Evolutionary conservation across 305 asterid genomes (phyloP).

Genomic region (Fraxinus nigra): DNA sequence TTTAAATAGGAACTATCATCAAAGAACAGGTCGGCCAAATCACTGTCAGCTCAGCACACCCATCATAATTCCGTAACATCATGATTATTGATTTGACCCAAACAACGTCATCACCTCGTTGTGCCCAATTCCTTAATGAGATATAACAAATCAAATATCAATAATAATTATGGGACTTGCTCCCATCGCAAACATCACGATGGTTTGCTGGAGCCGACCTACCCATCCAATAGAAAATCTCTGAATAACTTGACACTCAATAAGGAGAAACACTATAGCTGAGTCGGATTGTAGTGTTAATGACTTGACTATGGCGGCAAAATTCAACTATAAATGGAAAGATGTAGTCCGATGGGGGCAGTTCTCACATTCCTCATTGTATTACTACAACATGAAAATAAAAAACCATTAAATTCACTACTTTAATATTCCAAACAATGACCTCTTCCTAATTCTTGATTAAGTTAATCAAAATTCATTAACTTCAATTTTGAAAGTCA

Average conservation of each 20-base stretch:
- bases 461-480: too few relatives aligned
- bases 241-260: too few relatives aligned
- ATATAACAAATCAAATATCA: neutral
- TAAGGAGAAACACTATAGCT: neutral
- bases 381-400: neutral
- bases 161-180: too few relatives aligned
- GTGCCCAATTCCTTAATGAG: neutral
- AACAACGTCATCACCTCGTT: neutral
- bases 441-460: too few relatives aligned
- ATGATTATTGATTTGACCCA: neutral
- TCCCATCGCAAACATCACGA: too few relatives aligned
- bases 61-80: neutral
- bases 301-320: neutral
- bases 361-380: neutral
- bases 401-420: neutral
- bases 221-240: too few relatives aligned
- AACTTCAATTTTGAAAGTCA: too few relatives aligned
- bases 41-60: neutral
- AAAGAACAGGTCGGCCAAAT: neutral
- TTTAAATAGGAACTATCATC: neutral
- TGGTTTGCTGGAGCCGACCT: too few relatives aligned
- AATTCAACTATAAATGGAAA: neutral
- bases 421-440: neutral
- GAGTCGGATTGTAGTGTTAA: neutral
- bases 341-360: neutral